Evolutionary conservation across 352 stramenopile species (phyloP).

Genomic region (Phytophthora boehmeriae): DNA sequence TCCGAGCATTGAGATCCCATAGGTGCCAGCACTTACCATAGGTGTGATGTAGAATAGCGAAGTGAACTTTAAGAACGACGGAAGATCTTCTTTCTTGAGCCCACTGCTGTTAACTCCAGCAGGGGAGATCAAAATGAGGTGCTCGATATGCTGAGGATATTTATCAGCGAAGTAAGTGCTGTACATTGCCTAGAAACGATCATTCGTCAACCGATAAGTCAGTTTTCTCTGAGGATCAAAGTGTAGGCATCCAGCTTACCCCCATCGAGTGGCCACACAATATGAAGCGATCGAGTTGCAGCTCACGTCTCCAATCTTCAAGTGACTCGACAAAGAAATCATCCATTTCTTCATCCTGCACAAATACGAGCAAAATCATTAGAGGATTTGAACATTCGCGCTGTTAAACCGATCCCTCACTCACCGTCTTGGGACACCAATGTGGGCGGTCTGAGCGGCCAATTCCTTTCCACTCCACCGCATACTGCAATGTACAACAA

Average conservation of each 20-base stretch:
- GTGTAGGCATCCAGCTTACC: constrained; percentile 40
- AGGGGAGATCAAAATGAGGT: constrained; percentile 79
- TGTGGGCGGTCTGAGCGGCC: constrained; percentile 69
- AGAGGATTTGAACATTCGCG: too few species aligned
- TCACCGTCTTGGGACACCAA: constrained; percentile 62
- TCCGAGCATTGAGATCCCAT: background rate
- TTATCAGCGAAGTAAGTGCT: constrained; percentile 78
- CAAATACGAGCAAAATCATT: background rate
- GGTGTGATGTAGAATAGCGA: constrained; percentile 63
- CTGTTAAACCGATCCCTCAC: background rate
- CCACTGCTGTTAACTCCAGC: constrained; percentile 60
- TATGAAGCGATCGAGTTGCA: constrained; percentile 76
- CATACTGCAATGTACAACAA: constrained; percentile 49
- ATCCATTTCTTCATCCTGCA: constrained; percentile 72
- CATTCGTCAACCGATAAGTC: background rate
- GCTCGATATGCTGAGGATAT: constrained; percentile 73
- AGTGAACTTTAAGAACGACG: constrained; percentile 46
- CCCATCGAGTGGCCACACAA: constrained; percentile 83
- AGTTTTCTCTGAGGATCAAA: constrained; percentile 3
- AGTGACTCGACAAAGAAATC: constrained; percentile 85
- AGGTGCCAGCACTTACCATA: constrained; percentile 44
- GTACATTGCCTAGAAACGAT: constrained; percentile 62
- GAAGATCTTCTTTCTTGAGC: constrained; percentile 43
- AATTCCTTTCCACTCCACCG: constrained; percentile 84
- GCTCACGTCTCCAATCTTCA: constrained; percentile 71